Evolutionary conservation across 2,329 filamentous ascomycete species (phyloP).

Genomic region (Ceratocystis eucalypticola): DNA sequence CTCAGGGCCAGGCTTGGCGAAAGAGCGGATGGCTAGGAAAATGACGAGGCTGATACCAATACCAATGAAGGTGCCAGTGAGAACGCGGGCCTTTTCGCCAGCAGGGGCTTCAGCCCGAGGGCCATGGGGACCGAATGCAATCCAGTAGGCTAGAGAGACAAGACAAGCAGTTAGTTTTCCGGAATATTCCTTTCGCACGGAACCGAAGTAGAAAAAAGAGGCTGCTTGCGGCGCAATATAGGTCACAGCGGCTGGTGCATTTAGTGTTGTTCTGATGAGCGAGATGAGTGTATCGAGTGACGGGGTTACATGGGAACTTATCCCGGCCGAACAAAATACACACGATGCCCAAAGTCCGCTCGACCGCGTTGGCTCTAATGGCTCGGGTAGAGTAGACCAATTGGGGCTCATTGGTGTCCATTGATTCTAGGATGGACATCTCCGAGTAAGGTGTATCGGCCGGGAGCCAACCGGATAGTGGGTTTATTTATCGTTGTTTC

Average conservation of each 20-base stretch:
- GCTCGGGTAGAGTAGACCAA: neutral
- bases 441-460: neutral
- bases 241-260: neutral
- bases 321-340: neutral
- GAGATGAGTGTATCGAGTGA: neutral
- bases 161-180: neutral
- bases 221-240: neutral
- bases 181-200: neutral
- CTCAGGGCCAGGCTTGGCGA: constrained; percentile 58
- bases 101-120: constrained; percentile 73
- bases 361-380: neutral
- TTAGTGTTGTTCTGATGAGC: neutral
- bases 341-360: neutral
- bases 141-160: constrained; percentile 72
- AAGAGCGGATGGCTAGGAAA: constrained; percentile 58
- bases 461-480: neutral
- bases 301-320: neutral
- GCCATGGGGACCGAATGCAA: constrained; percentile 92
- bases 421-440: neutral
- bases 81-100: constrained; percentile 69
- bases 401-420: neutral
- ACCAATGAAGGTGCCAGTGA: constrained; percentile 57
- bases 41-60: constrained; percentile 52
- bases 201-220: neutral
- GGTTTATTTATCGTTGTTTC: neutral